These are phyloP conservation scores for Isoetes taiwanensis DNA, from an alignment of 75 land plant species.

Conservation along the genomic window DNA sequence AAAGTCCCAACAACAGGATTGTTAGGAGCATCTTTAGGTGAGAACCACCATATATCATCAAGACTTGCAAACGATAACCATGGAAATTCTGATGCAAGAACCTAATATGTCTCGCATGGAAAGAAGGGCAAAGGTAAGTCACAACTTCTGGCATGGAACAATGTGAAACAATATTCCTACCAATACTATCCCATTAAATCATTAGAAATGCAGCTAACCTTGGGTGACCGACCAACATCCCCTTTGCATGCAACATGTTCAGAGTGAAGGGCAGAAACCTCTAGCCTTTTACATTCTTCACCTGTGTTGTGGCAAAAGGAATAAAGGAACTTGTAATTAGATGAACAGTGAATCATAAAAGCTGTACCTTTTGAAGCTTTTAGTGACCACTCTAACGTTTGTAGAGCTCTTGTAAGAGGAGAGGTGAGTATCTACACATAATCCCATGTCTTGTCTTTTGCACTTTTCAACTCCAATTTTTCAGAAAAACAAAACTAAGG, in stretches of 20 bases:
- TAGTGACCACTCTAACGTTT: too few species aligned
- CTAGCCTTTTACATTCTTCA: too few species aligned
- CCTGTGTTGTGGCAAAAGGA: too few species aligned
- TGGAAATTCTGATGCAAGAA: constrained; percentile 29
- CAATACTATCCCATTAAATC: neutral
- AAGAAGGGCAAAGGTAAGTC: neutral
- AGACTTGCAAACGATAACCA: constrained; percentile 21
- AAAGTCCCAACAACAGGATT: constrained; percentile 16
- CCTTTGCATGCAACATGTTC: constrained; percentile 24
- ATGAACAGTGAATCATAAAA: too few species aligned
- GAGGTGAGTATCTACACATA: too few species aligned
- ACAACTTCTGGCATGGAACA: neutral
- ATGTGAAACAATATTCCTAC: neutral
- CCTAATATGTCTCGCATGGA: constrained; percentile 8
- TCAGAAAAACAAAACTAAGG: too few species aligned
- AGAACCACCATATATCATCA: constrained; percentile 28
- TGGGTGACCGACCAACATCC: constrained; percentile 25
- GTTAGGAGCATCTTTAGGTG: constrained; percentile 16
- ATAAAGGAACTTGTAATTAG: too few species aligned
- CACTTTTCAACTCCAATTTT: too few species aligned
- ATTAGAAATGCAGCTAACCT: constrained; percentile 9
- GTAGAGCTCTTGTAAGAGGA: too few species aligned
- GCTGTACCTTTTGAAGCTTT: too few species aligned
- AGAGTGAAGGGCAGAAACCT: constrained; percentile 22
- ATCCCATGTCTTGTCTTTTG: too few species aligned